Base-by-base conservation (phyloP, 2,329 filamentous ascomycete species). In the Rhinocladiella similis region DNA sequence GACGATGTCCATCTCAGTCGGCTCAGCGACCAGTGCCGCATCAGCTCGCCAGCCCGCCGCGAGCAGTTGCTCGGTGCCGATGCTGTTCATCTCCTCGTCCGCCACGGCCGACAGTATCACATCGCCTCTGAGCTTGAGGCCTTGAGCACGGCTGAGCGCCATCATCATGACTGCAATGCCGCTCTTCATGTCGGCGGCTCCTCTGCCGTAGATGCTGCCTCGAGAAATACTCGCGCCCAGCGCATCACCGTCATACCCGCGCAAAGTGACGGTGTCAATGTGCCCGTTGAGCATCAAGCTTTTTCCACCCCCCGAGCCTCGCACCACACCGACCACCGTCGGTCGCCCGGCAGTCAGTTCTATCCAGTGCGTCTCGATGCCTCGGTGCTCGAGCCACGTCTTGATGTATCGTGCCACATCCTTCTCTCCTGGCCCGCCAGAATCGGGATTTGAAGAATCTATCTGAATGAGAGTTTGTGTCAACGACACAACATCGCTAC, bases 91-190 rank as follows among this genome's bases (percentile, higher is more conserved):
- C 59, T 83, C 81, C 52, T 83, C 80, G 42, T 83, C 81, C 0
- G 80, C 76, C 2, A 83, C 81, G 1, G 76, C 80, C 0, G 80
- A 72, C 5, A 84, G 69, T 7, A 83, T 77, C 7, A 83, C 72
- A 47, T 83, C 77, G 2, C 81, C 81, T 0, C 69, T 65, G 9
- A 78, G 71, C 18, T 43, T 36, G 2, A 57, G 53, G 1, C 63
- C 59, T 16, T 61, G 66, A 12, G 65, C 66, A 46, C 76, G 77
- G 3, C 70, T 69, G 2, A 69, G 68, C 7, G 74, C 68, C 2
- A 80, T 60, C 0, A 75, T 65, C 1, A 65, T 66, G 0, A 74
- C 72, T 2, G 71, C 73, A 2, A 70, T 75, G 1, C 73, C 74
- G 5, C 73, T 70, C 62, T 77, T 76, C 73, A 77, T 76, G 55